These are phyloP conservation scores for Nymphaea thermarum DNA, from an alignment of 164 flowering plant species.

Conservation along the genomic window DNA sequence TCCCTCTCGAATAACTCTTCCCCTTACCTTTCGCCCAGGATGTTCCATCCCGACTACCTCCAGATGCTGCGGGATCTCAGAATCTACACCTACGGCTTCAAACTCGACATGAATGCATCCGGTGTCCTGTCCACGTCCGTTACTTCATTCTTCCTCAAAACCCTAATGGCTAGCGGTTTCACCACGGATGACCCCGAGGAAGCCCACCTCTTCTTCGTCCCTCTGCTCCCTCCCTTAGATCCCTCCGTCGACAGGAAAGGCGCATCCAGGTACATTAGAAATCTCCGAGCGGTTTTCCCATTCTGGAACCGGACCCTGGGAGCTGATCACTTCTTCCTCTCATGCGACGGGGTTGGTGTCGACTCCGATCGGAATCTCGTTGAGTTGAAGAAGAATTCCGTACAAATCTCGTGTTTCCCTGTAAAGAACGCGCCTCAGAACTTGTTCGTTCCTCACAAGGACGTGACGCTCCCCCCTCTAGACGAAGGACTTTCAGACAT, in stretches of 20 bases:
- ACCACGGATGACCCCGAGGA: constrained; percentile 37
- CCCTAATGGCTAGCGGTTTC: constrained; percentile 41
- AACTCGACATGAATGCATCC: constrained; percentile 5
- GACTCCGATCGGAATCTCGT: constrained; percentile 53
- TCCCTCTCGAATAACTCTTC: not conserved
- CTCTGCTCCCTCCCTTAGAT: constrained; percentile 18
- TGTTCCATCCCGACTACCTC: constrained; percentile 35
- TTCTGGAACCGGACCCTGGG: constrained; percentile 86
- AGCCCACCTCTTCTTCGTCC: constrained; percentile 69
- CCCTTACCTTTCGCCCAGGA: constrained; percentile 43
- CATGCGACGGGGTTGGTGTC: constrained; percentile 34
- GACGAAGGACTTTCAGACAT: not conserved
- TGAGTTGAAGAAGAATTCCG: constrained; percentile 68
- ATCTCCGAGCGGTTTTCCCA: constrained; percentile 26
- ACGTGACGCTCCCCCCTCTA: constrained; percentile 42
- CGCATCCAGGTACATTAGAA: constrained; percentile 25
- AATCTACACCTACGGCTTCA: constrained; percentile 37
- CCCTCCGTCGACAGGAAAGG: constrained; percentile 23
- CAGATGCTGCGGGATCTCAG: constrained; percentile 46
- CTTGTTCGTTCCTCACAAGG: constrained; percentile 66
- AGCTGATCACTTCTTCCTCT: constrained; percentile 64
- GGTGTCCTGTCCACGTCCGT: constrained; percentile 5
- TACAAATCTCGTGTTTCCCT: constrained; percentile 59
- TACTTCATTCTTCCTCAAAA: constrained; percentile 38
- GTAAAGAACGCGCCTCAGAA: not conserved